Evolutionary conservation across 2,329 filamentous ascomycete species (phyloP).

Genomic region (Beauveria sp.): DNA sequence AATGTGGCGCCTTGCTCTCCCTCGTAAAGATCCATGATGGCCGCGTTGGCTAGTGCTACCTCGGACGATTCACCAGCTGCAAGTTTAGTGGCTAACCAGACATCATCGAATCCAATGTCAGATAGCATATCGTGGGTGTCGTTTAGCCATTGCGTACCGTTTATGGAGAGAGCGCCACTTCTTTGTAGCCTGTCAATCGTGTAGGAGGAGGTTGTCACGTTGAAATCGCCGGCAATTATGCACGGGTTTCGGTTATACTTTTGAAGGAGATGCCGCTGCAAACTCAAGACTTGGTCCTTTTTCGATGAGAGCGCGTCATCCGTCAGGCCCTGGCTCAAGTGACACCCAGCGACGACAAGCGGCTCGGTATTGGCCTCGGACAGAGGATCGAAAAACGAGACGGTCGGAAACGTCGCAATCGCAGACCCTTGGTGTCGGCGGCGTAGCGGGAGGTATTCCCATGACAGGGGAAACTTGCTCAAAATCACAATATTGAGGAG

Average conservation of each 20-base stretch:
- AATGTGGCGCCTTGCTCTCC: constrained; percentile 61
- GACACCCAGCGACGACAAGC: constrained; percentile 47
- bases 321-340: constrained; percentile 54
- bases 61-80: constrained; percentile 34
- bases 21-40: constrained; percentile 34
- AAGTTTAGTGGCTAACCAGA: constrained; percentile 40
- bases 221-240: constrained; percentile 58
- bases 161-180: constrained; percentile 43
- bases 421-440: constrained; percentile 51
- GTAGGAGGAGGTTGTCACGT: constrained; percentile 51
- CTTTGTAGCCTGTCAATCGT: constrained; percentile 47
- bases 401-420: constrained; percentile 34
- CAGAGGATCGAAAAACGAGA: constrained; percentile 24
- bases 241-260: constrained; percentile 38
- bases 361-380: constrained; percentile 25
- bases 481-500: constrained; percentile 55
- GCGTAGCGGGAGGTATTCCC: constrained; percentile 46
- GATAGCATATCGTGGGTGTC: constrained; percentile 40
- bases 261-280: constrained; percentile 38
- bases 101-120: constrained; percentile 41
- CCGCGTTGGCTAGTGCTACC: constrained; percentile 13
- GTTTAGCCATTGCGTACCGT: constrained; percentile 35
- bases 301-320: constrained; percentile 51
- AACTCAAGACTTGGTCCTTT: constrained; percentile 44
- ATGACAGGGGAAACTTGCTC: constrained; percentile 47